These are phyloP conservation scores for Colletotrichum sublineola DNA, from an alignment of 2,329 filamentous ascomycete species.

Conservation along the genomic window DNA sequence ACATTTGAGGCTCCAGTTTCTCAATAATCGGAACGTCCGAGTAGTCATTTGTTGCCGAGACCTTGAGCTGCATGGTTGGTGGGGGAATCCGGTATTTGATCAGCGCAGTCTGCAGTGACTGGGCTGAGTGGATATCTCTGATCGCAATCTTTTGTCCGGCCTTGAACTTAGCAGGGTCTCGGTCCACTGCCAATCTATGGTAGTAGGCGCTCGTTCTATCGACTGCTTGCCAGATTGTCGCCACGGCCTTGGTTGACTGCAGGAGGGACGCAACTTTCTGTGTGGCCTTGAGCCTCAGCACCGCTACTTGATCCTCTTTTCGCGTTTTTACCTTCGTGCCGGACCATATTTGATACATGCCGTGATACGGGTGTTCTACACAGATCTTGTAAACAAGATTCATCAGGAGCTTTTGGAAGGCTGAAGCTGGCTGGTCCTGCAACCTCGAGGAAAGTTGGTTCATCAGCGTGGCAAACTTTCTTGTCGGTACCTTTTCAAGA, in stretches of 20 bases:
- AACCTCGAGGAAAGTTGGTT: constrained; percentile 97
- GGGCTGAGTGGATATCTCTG: constrained; percentile 73
- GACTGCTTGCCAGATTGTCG: constrained; percentile 76
- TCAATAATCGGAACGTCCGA: constrained; percentile 79
- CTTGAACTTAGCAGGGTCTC: constrained; percentile 75
- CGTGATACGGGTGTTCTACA: constrained; percentile 93
- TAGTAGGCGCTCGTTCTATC: constrained; percentile 80
- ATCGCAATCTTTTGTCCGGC: constrained; percentile 74
- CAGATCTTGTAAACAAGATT: constrained; percentile 86
- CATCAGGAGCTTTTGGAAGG: constrained; percentile 83
- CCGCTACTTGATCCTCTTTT: constrained; percentile 79
- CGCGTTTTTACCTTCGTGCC: constrained; percentile 78
- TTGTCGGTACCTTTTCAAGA: constrained; percentile 81
- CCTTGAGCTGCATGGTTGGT: constrained; percentile 86
- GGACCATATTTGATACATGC: constrained; percentile 96
- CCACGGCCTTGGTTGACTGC: constrained; percentile 63
- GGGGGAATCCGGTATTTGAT: constrained; percentile 81
- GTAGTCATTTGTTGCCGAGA: constrained; percentile 82
- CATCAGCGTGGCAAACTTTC: constrained; percentile 93
- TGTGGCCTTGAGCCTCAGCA: constrained; percentile 81
- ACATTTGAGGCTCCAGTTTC: constrained; percentile 80
- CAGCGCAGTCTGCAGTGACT: constrained; percentile 73
- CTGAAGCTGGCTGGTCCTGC: constrained; percentile 72
- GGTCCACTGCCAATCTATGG: constrained; percentile 74
- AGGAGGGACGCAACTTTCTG: constrained; percentile 75